Conservation (phyloP, 352 stramenopile genomes). For the Phytophthora podocarpi region DNA sequence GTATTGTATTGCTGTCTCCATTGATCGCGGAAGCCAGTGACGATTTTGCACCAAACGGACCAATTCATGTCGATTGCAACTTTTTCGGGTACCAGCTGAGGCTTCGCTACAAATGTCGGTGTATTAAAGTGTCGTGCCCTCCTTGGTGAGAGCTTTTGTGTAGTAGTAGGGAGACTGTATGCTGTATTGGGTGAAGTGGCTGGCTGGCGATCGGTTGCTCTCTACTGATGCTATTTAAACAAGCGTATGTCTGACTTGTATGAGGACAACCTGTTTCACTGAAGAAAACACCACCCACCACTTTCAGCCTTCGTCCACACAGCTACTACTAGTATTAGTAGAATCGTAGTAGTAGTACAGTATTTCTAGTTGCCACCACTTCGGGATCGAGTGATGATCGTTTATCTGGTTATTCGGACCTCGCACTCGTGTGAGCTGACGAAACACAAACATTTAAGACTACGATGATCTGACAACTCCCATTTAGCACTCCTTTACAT, state of each 20-base stretch:
- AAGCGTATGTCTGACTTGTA: constrained; percentile 89
- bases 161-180: constrained; percentile 3
- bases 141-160: neutral
- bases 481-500: neutral
- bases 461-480: constrained; percentile 87
- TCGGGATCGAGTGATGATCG: constrained; percentile 73
- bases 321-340: no score
- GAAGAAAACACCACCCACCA: constrained; percentile 42
- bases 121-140: neutral
- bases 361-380: neutral
- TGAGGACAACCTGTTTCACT: constrained; percentile 68
- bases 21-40: constrained; percentile 61
- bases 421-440: constrained; percentile 62
- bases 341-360: no score
- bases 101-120: constrained; percentile 42
- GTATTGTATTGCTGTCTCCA: constrained; percentile 4
- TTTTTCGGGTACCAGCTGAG: constrained; percentile 91
- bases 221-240: constrained; percentile 78
- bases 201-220: constrained; percentile 7
- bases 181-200: no score
- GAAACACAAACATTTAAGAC: constrained; percentile 79
- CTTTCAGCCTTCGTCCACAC: no score
- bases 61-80: constrained; percentile 92
- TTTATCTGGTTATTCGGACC: constrained; percentile 57
- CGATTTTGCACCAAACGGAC: constrained; percentile 79